Conservation (phyloP, 371 early-diverging fungal species). For the Zychaea mexicana region DNA sequence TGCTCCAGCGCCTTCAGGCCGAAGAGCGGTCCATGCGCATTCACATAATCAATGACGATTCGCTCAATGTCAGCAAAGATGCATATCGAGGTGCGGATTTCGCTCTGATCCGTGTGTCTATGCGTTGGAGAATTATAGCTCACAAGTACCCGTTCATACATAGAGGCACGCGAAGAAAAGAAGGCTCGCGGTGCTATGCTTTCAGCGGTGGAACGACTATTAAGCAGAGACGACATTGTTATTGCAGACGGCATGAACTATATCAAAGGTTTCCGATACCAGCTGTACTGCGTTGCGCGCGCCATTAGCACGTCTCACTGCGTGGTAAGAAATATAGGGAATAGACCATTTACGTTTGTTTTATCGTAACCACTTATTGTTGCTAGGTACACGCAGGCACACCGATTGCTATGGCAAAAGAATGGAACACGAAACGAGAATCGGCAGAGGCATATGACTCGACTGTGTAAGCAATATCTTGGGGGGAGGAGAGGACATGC, state of each 20-base stretch:
- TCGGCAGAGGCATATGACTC: conserved; percentile 54
- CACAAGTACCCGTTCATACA: no score
- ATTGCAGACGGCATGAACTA: conserved; percentile 95
- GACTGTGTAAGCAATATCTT: conserved; percentile 37
- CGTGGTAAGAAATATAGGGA: conserved; percentile 55
- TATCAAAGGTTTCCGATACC: conserved; percentile 98
- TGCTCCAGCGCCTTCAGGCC: conserved; percentile 54
- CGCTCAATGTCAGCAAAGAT: conserved; percentile 61
- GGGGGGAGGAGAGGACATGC: neutral
- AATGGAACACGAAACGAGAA: conserved; percentile 63
- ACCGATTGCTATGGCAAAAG: conserved; percentile 60
- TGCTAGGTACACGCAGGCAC: conserved; percentile 72
- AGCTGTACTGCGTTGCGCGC: conserved; percentile 91
- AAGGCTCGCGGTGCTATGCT: conserved; percentile 87
- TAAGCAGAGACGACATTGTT: conserved; percentile 82
- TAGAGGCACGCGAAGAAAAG: conserved; percentile 82
- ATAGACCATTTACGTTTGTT: neutral
- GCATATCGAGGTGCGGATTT: conserved; percentile 78
- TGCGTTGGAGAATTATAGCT: no score
- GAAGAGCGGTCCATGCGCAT: conserved; percentile 57
- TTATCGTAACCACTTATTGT: neutral
- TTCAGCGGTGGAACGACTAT: conserved; percentile 86
- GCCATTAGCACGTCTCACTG: conserved; percentile 90
- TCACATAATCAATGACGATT: conserved; percentile 81
- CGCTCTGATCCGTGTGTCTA: no score